These are phyloP conservation scores for Escallonia rubra DNA, from an alignment of 129 eudicot species.

Conservation along the genomic window DNA sequence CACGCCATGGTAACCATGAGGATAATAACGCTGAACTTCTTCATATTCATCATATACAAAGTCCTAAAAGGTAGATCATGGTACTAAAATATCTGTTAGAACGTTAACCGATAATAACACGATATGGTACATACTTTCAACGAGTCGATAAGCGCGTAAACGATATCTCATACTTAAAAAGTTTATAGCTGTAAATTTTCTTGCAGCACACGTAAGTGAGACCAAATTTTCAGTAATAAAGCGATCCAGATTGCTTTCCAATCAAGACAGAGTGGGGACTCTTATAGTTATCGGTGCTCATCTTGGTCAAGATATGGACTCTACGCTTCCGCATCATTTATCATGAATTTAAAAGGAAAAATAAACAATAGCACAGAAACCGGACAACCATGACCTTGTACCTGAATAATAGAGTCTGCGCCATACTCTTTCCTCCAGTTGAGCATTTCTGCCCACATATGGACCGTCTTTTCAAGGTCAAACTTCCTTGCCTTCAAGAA, in stretches of 20 bases:
- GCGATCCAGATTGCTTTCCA: neutral
- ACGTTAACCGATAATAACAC: neutral
- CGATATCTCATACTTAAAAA: neutral
- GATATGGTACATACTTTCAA: neutral
- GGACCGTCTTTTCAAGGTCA: slow-evolving; percentile 69
- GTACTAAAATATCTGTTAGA: slow-evolving; percentile 6
- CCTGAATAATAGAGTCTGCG: slow-evolving; percentile 78
- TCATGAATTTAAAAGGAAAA: neutral
- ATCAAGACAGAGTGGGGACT: neutral
- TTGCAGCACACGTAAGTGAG: neutral
- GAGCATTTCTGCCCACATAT: slow-evolving; percentile 94
- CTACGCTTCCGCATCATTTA: neutral
- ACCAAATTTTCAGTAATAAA: neutral
- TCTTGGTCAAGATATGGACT: slow-evolving; percentile 7
- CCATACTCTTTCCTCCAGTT: slow-evolving; percentile 85
- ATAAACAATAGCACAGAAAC: neutral
- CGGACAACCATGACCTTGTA: slow-evolving; percentile 5
- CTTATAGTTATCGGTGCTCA: neutral
- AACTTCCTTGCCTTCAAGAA: slow-evolving; percentile 90
- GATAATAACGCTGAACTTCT: slow-evolving; percentile 75
- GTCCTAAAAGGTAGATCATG: slow-evolving; percentile 44
- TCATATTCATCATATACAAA: slow-evolving; percentile 70
- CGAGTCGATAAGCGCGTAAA: neutral
- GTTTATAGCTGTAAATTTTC: neutral
- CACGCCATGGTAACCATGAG: slow-evolving; percentile 94